These are phyloP conservation scores for Colletotrichum siamense DNA, from an alignment of 2,329 filamentous ascomycete genomes.

Conservation along the genomic window DNA sequence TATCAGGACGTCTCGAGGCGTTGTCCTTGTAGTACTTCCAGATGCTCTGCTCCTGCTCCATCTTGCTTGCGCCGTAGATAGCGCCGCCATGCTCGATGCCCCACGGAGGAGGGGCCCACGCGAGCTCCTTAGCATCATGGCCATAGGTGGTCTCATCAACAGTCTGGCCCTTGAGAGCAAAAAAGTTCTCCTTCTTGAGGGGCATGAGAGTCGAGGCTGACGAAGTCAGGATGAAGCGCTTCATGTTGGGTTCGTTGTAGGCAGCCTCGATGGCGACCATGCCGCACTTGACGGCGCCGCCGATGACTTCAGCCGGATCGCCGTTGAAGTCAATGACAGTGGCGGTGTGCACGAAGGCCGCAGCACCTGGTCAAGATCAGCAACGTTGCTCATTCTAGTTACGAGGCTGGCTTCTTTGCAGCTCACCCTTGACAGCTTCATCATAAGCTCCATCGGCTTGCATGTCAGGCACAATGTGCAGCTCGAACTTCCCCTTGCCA, in stretches of 20 bases:
- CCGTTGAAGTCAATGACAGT: slow-evolving; percentile 35
- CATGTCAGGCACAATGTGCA: slow-evolving; percentile 39
- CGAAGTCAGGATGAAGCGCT: slow-evolving; percentile 2
- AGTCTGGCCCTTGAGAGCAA: slow-evolving; percentile 14
- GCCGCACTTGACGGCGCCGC: slow-evolving; percentile 32
- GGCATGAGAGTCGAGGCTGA: slow-evolving; percentile 2
- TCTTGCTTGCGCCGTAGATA: slow-evolving; percentile 45
- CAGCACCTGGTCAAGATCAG: neutral
- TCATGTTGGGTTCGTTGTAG: slow-evolving; percentile 1
- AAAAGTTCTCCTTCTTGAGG: slow-evolving; percentile 21
- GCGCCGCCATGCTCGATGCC: slow-evolving; percentile 24
- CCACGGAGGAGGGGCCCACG: neutral
- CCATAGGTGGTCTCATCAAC: slow-evolving; percentile 17
- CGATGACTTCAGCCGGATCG: slow-evolving; percentile 44
- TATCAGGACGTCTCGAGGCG: slow-evolving; percentile 25
- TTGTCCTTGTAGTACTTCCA: slow-evolving; percentile 43
- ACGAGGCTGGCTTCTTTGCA: neutral
- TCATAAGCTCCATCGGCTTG: slow-evolving; percentile 27
- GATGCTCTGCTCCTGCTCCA: slow-evolving; percentile 37
- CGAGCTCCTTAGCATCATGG: neutral
- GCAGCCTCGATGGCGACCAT: slow-evolving; percentile 30
- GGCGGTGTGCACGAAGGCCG: slow-evolving; percentile 43
- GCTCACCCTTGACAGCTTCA: slow-evolving; percentile 32
- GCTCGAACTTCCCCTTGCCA: slow-evolving; percentile 37
- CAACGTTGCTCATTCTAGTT: neutral